These are phyloP conservation scores for Vigna hirtella DNA, from an alignment of 306 rosid species.

Conservation along the genomic window DNA sequence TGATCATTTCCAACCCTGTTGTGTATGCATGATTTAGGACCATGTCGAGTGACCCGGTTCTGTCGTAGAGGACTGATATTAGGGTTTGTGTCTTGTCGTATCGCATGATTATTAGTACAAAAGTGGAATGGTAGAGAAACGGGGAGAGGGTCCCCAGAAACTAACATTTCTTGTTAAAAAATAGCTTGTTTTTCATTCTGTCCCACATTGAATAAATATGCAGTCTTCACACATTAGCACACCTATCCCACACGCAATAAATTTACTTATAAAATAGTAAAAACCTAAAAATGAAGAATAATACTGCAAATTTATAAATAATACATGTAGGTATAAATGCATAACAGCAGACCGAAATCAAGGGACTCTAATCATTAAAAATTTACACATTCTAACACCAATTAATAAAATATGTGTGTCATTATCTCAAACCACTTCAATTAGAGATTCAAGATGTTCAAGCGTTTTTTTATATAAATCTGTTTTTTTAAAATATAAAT, in stretches of 20 bases:
- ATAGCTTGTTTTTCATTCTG: neutral
- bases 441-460: too few relatives aligned
- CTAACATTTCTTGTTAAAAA: neutral
- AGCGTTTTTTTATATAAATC: too few relatives aligned
- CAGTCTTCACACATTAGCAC: neutral
- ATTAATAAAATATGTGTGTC: too few relatives aligned
- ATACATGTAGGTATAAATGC: too few relatives aligned
- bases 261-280: neutral
- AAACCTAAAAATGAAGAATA: too few relatives aligned
- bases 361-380: too few relatives aligned
- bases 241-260: neutral
- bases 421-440: too few relatives aligned
- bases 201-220: neutral
- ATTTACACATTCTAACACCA: too few relatives aligned
- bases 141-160: neutral
- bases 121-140: neutral
- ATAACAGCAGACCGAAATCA: too few relatives aligned
- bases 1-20: conserved; percentile 13
- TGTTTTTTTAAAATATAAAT: too few relatives aligned
- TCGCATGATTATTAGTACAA: neutral
- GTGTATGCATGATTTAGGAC: neutral
- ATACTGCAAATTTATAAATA: too few relatives aligned
- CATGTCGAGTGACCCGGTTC: neutral
- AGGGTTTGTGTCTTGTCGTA: neutral
- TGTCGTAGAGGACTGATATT: neutral